Percentiles rank a stretch among this genome's conserved stretches.
phyloP scores from a whole-genome alignment of 1,284 basidiomycete species.

The Tilletia setariae region DNA sequence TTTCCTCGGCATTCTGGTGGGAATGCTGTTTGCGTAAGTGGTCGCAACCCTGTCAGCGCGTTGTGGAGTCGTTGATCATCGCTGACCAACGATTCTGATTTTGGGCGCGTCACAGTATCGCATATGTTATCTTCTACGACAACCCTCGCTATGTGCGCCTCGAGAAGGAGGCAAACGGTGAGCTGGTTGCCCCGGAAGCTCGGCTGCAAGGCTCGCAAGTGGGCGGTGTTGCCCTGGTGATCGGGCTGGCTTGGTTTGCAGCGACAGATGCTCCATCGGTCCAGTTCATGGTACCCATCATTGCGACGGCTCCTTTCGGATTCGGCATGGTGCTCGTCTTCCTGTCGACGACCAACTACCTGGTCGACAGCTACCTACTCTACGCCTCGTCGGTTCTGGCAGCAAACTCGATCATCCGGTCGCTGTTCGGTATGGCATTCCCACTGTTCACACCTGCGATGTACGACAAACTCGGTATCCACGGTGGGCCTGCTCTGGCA shows the following conservation, averaged over 20 bases:
- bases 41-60: too few species aligned
- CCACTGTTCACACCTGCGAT: slow-evolving; percentile 29
- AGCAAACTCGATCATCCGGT: slow-evolving; percentile 23
- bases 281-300: slow-evolving; percentile 44
- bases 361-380: slow-evolving; percentile 32
- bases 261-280: slow-evolving; percentile 50
- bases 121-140: slow-evolving; percentile 32
- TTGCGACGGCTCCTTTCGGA: slow-evolving; percentile 24
- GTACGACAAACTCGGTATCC: slow-evolving; percentile 23
- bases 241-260: slow-evolving; percentile 56
- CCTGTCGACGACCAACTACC: slow-evolving; percentile 21
- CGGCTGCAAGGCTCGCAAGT: slow-evolving; percentile 36
- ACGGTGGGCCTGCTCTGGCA: slow-evolving; percentile 23
- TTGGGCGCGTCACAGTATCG: slow-evolving; percentile 7
- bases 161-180: slow-evolving; percentile 26
- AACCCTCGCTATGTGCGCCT: slow-evolving; percentile 26
- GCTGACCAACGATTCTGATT: too few species aligned
- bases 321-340: slow-evolving; percentile 25
- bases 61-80: too few species aligned
- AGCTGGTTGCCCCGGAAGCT: slow-evolving; percentile 24
- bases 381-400: slow-evolving; percentile 39
- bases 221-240: slow-evolving; percentile 52
- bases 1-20: slow-evolving; percentile 26
- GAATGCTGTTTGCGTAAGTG: slow-evolving; percentile 26
- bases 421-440: slow-evolving; percentile 23